Base-by-base conservation (phyloP, 1,139 yeast species). In the Diutina catenulata region DNA sequence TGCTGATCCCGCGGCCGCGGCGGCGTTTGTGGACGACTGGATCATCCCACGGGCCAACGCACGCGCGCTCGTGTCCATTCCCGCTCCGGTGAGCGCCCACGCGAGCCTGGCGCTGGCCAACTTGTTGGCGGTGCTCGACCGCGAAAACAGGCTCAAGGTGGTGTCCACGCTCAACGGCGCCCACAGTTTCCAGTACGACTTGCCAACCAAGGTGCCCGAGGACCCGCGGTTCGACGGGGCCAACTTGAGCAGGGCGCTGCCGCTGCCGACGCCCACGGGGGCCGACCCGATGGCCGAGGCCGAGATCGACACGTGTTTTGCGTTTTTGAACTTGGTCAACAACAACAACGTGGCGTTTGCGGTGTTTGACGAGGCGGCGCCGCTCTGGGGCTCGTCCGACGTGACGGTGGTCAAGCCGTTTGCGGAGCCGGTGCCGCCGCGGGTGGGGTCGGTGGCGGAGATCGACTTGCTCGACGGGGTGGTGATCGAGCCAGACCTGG, bases 301-400 rank as follows among this genome's bases (percentile, higher is more conserved):
- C 28, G 87, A 79, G 50, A 70, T 80, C 41, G 84, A 79, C 45
- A 74, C 86, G 0, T 72, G 80, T 46, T 59, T 63, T 16, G 80
- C 82, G 1, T 74, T 64, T 45, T 60, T 70, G 23, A 69, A 69
- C 38, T 50, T 74, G 28, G 67, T 73, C 44, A 67, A 64, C 38
- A 67, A 65, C 44, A 49, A 51, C 27, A 58, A 60, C 38, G 53
- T 64, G 20, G 53, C 53, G 33, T 57, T 64, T 43, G 56, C 62
- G 5, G 23, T 21, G 4, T 31, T 31, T 21, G 35, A 31, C 25
- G 14, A 20, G 25, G 24, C 35, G 11, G 35, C 35, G 6, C 35
- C 35, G 11, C 20, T 31, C 9, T 31, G 35, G 35, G 35, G 35
- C 2, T 13, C 35, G n/a, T 13, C 35, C 7, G 35, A 31, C 6